These are phyloP conservation scores for Pseudocohnilembus persalinus DNA, from an alignment of 169 alveolate genomes.

Conservation along the genomic window DNA sequence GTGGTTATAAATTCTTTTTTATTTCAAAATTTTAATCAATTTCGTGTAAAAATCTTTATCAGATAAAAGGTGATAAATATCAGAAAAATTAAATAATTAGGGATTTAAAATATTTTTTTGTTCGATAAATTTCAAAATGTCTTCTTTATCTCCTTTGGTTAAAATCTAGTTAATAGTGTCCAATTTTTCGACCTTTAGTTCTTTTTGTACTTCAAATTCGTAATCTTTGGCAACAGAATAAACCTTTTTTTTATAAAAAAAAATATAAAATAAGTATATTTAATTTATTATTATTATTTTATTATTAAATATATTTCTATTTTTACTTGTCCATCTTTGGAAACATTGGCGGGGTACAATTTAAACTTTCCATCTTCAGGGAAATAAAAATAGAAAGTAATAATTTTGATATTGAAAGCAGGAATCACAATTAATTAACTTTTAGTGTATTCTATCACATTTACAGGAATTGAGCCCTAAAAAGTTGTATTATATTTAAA, in stretches of 20 bases:
- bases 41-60: conserved; percentile 56
- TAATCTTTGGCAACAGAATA: neutral
- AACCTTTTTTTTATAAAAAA: neutral
- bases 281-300: no score
- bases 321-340: conserved; percentile 61
- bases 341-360: conserved; percentile 73
- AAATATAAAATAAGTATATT: no score
- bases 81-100: conserved; percentile 27
- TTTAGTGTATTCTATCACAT: conserved; percentile 58
- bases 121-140: conserved; percentile 40
- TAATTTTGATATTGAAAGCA: conserved; percentile 55
- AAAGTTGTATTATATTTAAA: conserved; percentile 27
- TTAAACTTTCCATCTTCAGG: conserved; percentile 68
- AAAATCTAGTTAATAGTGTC: conserved; percentile 45
- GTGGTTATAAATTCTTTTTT: conserved; percentile 16
- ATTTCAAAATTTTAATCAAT: conserved; percentile 6
- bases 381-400: conserved; percentile 69
- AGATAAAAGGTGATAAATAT: conserved; percentile 49
- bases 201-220: conserved; percentile 18
- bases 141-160: conserved; percentile 47
- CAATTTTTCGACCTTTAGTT: conserved; percentile 12
- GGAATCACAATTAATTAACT: conserved; percentile 23
- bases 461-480: conserved; percentile 63
- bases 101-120: conserved; percentile 28
- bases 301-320: no score